phyloP scores from a whole-genome alignment of 2,329 filamentous ascomycete genomes.

The Trichophyton simii region DNA sequence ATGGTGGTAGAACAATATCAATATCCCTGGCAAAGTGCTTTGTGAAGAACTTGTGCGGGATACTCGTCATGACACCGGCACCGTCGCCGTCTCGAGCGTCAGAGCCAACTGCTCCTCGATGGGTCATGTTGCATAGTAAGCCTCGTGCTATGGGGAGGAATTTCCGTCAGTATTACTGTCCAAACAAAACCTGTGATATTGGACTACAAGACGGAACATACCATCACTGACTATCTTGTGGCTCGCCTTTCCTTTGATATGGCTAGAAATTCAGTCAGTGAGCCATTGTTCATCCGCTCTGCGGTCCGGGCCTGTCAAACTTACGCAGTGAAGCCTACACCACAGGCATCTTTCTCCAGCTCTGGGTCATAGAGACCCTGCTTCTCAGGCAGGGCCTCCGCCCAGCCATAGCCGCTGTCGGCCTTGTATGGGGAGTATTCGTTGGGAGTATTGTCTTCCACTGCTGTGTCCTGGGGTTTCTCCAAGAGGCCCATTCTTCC shows the following conservation, averaged over 20 bases:
- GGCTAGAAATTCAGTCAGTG: constrained; percentile 39
- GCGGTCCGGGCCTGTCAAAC: constrained; percentile 23
- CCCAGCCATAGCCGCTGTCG: constrained; percentile 71
- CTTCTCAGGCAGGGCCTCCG: constrained; percentile 87
- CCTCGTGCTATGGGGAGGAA: constrained; percentile 53
- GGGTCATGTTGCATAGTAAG: constrained; percentile 99
- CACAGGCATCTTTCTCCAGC: constrained; percentile 97
- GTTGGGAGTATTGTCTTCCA: constrained; percentile 34
- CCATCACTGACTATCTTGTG: constrained; percentile 99
- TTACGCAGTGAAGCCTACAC: constrained; percentile 97
- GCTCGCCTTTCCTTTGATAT: constrained; percentile 93
- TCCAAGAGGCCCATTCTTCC: constrained; percentile 42
- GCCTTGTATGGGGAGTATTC: constrained; percentile 43
- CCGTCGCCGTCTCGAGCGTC: constrained; percentile 97
- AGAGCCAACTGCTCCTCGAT: constrained; percentile 93
- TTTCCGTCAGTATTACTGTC: neutral
- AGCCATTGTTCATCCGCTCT: neutral
- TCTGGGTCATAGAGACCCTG: constrained; percentile 96
- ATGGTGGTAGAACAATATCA: constrained; percentile 70
- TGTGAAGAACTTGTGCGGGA: constrained; percentile 94
- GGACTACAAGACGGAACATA: constrained; percentile 33
- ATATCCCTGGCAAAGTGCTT: constrained; percentile 95
- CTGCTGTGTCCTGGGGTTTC: constrained; percentile 36
- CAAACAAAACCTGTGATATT: neutral
- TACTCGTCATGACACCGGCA: constrained; percentile 98